Percentiles rank a stretch among this genome's conserved stretches.
These are phyloP conservation scores for Trichoderma citrinoviride DNA, from an alignment of 2,329 filamentous ascomycete genomes.

Conservation along the genomic window DNA sequence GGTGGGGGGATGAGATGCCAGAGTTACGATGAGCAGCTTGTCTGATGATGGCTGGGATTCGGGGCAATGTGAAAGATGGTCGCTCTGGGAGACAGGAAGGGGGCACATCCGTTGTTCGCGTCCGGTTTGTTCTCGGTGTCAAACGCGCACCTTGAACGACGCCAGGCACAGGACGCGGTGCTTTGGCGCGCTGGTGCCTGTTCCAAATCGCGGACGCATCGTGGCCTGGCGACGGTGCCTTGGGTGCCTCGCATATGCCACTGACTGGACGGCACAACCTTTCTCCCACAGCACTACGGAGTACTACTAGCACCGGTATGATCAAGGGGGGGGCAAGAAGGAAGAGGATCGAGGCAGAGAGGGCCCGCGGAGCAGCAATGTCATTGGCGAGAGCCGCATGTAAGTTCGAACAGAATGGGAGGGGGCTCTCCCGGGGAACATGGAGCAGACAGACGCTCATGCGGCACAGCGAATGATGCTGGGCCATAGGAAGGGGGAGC, in stretches of 20 bases:
- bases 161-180: not conserved
- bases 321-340: not conserved
- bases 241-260: slow-evolving; percentile 21
- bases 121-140: not conserved
- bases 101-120: not conserved
- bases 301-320: no score
- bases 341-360: not conserved
- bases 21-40: no score
- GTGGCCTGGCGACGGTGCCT: slow-evolving; percentile 18
- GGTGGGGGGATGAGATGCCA: no score
- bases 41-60: not conserved
- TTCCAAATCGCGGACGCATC: slow-evolving; percentile 6
- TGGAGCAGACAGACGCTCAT: slow-evolving; percentile 4
- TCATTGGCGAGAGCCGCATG: slow-evolving; percentile 6
- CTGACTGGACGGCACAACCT: not conserved
- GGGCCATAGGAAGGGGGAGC: slow-evolving; percentile 2
- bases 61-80: not conserved
- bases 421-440: not conserved
- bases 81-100: slow-evolving; percentile 10
- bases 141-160: not conserved
- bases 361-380: not conserved
- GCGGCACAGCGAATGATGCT: slow-evolving; percentile 11
- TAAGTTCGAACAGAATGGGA: not conserved
- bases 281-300: not conserved
- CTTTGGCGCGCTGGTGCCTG: slow-evolving; percentile 5